phyloP scores from a whole-genome alignment of 2,329 filamentous ascomycete species.

The Colletotrichum siamense region DNA sequence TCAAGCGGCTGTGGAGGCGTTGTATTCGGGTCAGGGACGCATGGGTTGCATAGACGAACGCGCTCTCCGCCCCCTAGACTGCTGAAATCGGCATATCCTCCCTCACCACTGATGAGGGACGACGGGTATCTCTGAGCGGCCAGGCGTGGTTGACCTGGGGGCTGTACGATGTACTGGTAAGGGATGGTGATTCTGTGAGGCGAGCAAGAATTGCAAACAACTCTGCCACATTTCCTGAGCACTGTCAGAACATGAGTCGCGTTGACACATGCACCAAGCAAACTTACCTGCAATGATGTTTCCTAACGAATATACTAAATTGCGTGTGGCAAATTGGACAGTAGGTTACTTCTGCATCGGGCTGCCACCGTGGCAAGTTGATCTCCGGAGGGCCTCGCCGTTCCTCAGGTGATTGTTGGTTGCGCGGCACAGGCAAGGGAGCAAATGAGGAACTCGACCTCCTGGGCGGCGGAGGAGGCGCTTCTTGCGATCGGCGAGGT shows the following conservation, averaged over 20 bases:
- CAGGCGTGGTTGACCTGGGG: conserved; percentile 53
- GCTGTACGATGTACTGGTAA: conserved; percentile 88
- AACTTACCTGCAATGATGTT: conserved; percentile 86
- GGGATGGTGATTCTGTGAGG: conserved; percentile 96
- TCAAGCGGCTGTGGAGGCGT: conserved; percentile 53
- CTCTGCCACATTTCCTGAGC: conserved; percentile 83
- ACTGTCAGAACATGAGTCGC: background rate
- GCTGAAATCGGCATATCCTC: conserved; percentile 48
- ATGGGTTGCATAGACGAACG: conserved; percentile 66
- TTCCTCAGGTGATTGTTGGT: conserved; percentile 1
- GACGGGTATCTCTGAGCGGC: conserved; percentile 41
- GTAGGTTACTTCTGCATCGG: conserved; percentile 79
- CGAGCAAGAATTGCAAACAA: conserved; percentile 89
- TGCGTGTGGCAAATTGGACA: conserved; percentile 84
- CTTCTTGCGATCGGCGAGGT: background rate
- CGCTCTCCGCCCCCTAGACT: conserved; percentile 59
- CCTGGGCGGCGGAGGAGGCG: conserved; percentile 17
- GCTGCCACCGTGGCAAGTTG: conserved; percentile 82
- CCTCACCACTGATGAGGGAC: conserved; percentile 44
- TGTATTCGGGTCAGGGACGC: conserved; percentile 66
- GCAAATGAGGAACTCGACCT: background rate
- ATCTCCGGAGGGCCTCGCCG: conserved; percentile 42
- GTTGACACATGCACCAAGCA: background rate
- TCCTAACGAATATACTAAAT: conserved; percentile 86
- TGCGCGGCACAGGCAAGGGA: background rate